phyloP scores from a whole-genome alignment of 2,329 filamentous ascomycete species.

The Sclerotinia trifoliorum region DNA sequence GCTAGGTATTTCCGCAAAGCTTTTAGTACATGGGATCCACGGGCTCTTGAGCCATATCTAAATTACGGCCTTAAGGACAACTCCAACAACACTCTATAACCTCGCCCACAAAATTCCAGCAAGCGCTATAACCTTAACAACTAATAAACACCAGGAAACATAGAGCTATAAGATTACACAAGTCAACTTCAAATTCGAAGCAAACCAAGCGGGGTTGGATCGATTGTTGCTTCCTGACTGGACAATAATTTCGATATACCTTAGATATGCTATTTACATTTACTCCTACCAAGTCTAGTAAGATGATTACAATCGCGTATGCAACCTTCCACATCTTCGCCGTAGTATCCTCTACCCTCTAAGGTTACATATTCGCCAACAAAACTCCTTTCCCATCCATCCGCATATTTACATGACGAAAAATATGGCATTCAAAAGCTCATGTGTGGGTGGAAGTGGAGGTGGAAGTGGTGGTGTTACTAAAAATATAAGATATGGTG shows the following conservation, averaged over 20 bases:
- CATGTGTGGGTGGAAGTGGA: too few relatives aligned
- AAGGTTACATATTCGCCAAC: conserved; percentile 62
- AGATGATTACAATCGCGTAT: conserved; percentile 46
- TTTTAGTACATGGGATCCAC: conserved; percentile 77
- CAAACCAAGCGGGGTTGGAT: conserved; percentile 49
- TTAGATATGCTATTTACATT: conserved; percentile 63
- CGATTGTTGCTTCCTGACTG: conserved; percentile 21
- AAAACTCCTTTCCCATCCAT: conserved; percentile 58
- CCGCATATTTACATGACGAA: conserved; percentile 47
- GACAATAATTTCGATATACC: conserved; percentile 38
- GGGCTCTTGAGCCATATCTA: conserved; percentile 69
- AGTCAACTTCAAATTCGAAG: conserved; percentile 47
- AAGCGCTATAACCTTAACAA: conserved; percentile 62
- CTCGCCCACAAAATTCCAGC: conserved; percentile 42
- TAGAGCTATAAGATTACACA: conserved; percentile 64
- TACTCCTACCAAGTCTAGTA: conserved; percentile 54
- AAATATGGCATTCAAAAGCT: conserved; percentile 63
- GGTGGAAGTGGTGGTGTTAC: conserved; percentile 65
- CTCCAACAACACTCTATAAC: conserved; percentile 58
- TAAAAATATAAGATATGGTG: conserved; percentile 67
- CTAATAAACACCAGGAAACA: conserved; percentile 85
- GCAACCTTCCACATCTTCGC: conserved; percentile 57
- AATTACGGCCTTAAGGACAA: conserved; percentile 73
- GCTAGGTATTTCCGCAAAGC: conserved; percentile 64
- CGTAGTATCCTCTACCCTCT: conserved; percentile 54